Base-by-base conservation (phyloP, 371 early-diverging fungal genomes). In the Haplosporangium sp. region DNA sequence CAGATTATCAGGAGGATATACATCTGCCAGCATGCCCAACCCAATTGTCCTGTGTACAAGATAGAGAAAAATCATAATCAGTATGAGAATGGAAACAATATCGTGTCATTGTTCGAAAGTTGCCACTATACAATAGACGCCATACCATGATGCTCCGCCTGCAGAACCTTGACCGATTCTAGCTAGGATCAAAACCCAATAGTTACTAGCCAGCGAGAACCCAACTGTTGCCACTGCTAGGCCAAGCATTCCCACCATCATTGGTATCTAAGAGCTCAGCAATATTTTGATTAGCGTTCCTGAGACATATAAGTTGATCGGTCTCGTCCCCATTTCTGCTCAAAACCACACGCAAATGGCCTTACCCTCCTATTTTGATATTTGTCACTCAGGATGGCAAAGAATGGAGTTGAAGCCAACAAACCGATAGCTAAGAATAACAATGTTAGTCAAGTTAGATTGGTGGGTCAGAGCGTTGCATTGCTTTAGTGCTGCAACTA, bases 121-220 rank as follows among this genome's bases (percentile, higher is more conserved):
- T n/a, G n/a, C n/a, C n/a, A 13, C 18, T 8, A 43, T 43, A 18
- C 16, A 8, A 37, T 37, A 8, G 40, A 18, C 10, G 8, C 36
- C 47, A 54, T 82, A 89, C 96, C 95, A 95, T 42, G 92, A 89
- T 37, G 91, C 91, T 29, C 92, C 95, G 52, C 90, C 91, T 6
- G 93, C 85, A 18, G 91, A 85, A 46, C 96, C 96, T 82, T 93
- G 94, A 10, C 90, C 85, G 42, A 95, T 81, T 13, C 96, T 86
- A 6, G 94, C 95, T 0, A 92, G 41, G 0, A 94, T 84, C 6
- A 95, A 83, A 51, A 89, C 83, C 84, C 88, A 85, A 76, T 90
- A 93, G 8, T 86, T 85, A 53, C 84, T 86, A 9, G 91, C 87
- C 41, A 89, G 41, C 6, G 92, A 90, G 82, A 96, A 94, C 7